Base-by-base conservation (phyloP, 2,329 filamentous ascomycete genomes). In the Immersiporthe knoxdaviesiana region DNA sequence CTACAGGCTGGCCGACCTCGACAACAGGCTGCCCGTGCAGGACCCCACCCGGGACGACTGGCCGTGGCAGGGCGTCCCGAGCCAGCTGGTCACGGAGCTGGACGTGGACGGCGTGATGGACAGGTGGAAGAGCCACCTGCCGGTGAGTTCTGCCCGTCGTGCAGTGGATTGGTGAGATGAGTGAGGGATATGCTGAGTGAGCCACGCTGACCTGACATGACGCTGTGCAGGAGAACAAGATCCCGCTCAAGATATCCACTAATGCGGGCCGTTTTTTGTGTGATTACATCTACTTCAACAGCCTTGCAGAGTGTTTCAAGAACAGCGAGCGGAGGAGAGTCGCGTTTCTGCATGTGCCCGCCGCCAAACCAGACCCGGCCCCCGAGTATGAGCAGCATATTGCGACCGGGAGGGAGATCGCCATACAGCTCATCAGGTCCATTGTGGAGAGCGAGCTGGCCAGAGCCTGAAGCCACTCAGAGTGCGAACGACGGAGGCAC, bases 261-360 rank as follows among this genome's bases (percentile, higher is more conserved):
- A 90, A 94, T 73, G 88, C 92, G 0, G 92, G 92, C 2, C 85
- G 85, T 27, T 94, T 91, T 77, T 82, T 94, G 21, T 94, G 92
- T 79, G 92, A 94, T 76, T 94, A 92, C 75, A 93, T 91, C 73
- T 92, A 91, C 78, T 93, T 89, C 78, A 88, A 87, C 8, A 91
- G 88, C 71, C 78, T 93, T 73, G 84, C 90, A 27, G 81, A 88
- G 69, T 79, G 88, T 47, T 82, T 80, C 74, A 85, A 84, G 75
- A 78, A 81, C 61, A 74, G 81, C 59, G 76, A 82, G 70, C 79
- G 80, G 27, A 80, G 80, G 67, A 85, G 85, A 68, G 88, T 91
- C 6, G 78, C 90, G 1, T 94, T 94, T 77, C 79, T 94, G 65
- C 92, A 94, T 77, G 91, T 94, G 1, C 92, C 92, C 0, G 79